Conservation (phyloP, 2,329 filamentous ascomycete genomes). For the Tolypocladium inflatum region DNA sequence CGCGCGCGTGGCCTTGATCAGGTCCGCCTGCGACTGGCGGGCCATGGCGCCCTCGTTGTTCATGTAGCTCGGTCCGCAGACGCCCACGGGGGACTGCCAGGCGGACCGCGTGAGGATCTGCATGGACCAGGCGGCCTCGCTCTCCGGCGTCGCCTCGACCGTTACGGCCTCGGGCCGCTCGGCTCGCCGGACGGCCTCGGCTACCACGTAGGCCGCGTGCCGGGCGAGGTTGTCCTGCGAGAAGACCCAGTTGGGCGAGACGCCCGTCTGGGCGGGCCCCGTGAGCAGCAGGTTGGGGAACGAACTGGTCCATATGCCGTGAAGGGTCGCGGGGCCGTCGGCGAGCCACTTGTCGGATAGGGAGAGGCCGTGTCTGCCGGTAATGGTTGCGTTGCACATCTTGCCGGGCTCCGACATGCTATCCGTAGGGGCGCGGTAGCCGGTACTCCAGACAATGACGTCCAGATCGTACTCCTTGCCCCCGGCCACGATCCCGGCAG, state of each 20-base stretch:
- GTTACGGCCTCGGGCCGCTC: slow-evolving; percentile 8
- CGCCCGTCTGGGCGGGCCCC: slow-evolving; percentile 29
- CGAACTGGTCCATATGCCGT: slow-evolving; percentile 35
- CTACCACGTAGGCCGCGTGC: slow-evolving; percentile 32
- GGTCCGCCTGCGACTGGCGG: slow-evolving; percentile 12
- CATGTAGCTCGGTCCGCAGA: slow-evolving; percentile 47
- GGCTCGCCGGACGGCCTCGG: slow-evolving; percentile 11
- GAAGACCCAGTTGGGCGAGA: slow-evolving; percentile 27
- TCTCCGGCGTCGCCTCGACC: slow-evolving; percentile 34
- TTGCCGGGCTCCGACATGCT: slow-evolving; percentile 18
- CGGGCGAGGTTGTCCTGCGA: slow-evolving; percentile 22
- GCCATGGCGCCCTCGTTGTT: slow-evolving; percentile 33
- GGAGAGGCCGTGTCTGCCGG: slow-evolving; percentile 31
- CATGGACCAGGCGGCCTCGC: slow-evolving; percentile 36
- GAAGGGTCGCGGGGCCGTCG: slow-evolving; percentile 36
- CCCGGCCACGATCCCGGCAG: slow-evolving; percentile 34
- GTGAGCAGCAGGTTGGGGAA: slow-evolving; percentile 49
- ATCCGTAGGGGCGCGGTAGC: slow-evolving; percentile 21
- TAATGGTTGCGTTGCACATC: slow-evolving; percentile 16
- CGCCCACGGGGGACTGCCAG: slow-evolving; percentile 26
- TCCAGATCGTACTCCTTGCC: slow-evolving; percentile 38
- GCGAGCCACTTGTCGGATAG: slow-evolving; percentile 35
- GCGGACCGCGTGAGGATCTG: slow-evolving; percentile 28
- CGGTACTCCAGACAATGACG: slow-evolving; percentile 20
- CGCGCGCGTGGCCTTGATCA: slow-evolving; percentile 20